These are phyloP conservation scores for Sutorius australiensis DNA, from an alignment of 768 basidiomycete species.

Conservation along the genomic window DNA sequence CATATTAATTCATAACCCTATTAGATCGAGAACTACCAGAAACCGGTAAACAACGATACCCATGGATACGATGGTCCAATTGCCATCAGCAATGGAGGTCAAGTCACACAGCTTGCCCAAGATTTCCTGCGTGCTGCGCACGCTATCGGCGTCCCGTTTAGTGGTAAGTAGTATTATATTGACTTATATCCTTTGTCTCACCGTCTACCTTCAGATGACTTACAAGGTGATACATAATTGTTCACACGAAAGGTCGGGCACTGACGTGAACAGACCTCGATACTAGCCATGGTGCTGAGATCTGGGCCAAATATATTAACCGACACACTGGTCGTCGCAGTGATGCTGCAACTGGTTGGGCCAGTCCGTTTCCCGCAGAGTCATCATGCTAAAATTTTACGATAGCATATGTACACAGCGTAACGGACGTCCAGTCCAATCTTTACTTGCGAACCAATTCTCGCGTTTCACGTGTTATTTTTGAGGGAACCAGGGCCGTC, in stretches of 20 bases:
- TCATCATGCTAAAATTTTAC: background rate
- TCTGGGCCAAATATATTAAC: slow-evolving; percentile 78
- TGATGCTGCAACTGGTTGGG: slow-evolving; percentile 61
- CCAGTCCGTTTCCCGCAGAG: background rate
- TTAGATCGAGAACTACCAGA: slow-evolving; percentile 74
- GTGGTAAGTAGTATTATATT: slow-evolving; percentile 39
- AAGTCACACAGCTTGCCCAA: slow-evolving; percentile 58
- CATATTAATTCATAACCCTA: background rate
- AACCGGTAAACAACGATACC: slow-evolving; percentile 60
- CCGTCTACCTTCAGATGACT: slow-evolving; percentile 44
- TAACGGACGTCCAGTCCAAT: slow-evolving; percentile 66
- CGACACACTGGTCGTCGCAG: slow-evolving; percentile 68
- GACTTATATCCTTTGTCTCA: background rate
- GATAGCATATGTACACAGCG: slow-evolving; percentile 63
- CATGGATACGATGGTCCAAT: slow-evolving; percentile 76
- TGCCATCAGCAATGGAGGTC: slow-evolving; percentile 67
- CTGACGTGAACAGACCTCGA: slow-evolving; percentile 42
- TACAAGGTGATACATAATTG: slow-evolving; percentile 41
- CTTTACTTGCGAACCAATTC: slow-evolving; percentile 64
- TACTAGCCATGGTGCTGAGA: slow-evolving; percentile 60
- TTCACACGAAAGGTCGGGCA: background rate
- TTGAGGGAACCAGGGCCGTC: slow-evolving; percentile 68
- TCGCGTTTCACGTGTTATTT: slow-evolving; percentile 65
- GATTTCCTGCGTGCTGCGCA: slow-evolving; percentile 67
- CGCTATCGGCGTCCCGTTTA: slow-evolving; percentile 59